A percentile compares a stretch with the other conserved stretches of the same genome.
phyloP scores from a whole-genome alignment of 225 moss, liverwort and hornwort genomes.

The Anthoceros angustus region DNA sequence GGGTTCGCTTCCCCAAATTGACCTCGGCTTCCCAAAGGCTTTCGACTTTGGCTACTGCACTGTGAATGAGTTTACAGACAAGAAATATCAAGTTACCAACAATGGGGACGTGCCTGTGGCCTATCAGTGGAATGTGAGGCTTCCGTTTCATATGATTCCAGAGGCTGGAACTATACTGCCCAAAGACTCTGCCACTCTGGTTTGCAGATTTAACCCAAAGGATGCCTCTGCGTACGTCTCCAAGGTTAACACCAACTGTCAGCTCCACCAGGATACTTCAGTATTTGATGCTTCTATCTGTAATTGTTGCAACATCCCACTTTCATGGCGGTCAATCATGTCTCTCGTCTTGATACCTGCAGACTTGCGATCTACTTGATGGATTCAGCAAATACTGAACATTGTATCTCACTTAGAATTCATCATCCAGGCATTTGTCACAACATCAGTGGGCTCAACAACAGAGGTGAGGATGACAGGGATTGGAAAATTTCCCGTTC shows the following conservation, averaged over 20 bases:
- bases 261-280: not conserved
- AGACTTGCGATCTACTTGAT: conserved; percentile 6
- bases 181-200: conserved; percentile 45
- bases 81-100: conserved; percentile 68
- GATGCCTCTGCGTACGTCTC: conserved; percentile 67
- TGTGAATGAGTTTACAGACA: conserved; percentile 68
- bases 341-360: not conserved
- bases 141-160: conserved; percentile 59
- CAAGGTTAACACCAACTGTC: conserved; percentile 11
- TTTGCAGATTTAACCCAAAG: conserved; percentile 64
- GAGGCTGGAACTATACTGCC: conserved; percentile 46
- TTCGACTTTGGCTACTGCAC: conserved; percentile 72
- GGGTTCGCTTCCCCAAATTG: conserved; percentile 60
- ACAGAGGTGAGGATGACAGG: conserved; percentile 63
- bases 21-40: conserved; percentile 63
- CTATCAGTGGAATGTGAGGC: conserved; percentile 62
- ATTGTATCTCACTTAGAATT: conserved; percentile 26
- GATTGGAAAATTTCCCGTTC: conserved; percentile 81
- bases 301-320: not conserved
- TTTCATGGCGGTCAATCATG: not conserved
- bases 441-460: conserved; percentile 74
- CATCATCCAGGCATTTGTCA: conserved; percentile 23
- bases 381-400: conserved; percentile 17
- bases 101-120: conserved; percentile 55
- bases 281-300: not conserved